Evolutionary conservation across 257 asterid species (phyloP).

Genomic region (Leptodermis oblonga): DNA sequence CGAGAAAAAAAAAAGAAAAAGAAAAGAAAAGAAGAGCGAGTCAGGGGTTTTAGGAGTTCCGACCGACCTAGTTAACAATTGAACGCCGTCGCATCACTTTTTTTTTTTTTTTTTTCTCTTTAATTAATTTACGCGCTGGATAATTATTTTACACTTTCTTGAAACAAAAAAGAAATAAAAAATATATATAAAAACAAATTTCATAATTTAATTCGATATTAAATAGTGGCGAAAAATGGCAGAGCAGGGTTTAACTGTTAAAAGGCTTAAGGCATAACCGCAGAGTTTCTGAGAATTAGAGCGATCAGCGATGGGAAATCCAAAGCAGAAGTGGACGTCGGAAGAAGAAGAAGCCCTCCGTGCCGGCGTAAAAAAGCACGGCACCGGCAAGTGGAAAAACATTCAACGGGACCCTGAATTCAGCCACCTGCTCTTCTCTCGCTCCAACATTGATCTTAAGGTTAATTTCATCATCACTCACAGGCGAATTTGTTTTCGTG

Average conservation of each 20-base stretch:
- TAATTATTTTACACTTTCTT: no score
- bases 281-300: not conserved
- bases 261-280: not conserved
- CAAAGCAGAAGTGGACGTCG: slow-evolving; percentile 40
- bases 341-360: slow-evolving; percentile 43
- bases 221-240: not conserved
- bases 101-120: no score
- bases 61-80: not conserved
- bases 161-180: not conserved
- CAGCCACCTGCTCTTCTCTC: slow-evolving; percentile 30
- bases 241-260: slow-evolving; percentile 10
- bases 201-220: not conserved
- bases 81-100: not conserved
- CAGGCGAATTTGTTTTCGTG: no score
- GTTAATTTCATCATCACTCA: not conserved
- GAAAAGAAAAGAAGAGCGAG: no score
- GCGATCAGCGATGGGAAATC: slow-evolving; percentile 26
- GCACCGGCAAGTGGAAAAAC: slow-evolving; percentile 37
- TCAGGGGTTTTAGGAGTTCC: no score
- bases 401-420: slow-evolving; percentile 35
- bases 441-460: slow-evolving; percentile 43
- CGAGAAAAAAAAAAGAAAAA: not conserved
- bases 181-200: no score
- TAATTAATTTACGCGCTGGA: no score
- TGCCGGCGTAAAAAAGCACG: slow-evolving; percentile 35